These are phyloP conservation scores for Biscutella auriculata DNA, from an alignment of 441 rosid genomes.

Conservation along the genomic window DNA sequence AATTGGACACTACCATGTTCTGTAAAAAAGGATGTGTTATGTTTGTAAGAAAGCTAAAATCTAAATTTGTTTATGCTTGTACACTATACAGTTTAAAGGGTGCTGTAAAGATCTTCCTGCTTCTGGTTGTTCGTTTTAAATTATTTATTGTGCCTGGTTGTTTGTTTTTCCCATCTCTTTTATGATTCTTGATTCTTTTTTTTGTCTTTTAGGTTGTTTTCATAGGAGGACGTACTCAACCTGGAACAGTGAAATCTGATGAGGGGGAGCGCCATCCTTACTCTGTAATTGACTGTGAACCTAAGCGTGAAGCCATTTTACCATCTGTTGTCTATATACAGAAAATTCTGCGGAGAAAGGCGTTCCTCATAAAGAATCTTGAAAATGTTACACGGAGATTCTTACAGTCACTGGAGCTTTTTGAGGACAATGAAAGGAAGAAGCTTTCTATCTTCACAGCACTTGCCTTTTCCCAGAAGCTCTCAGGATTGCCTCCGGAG, in stretches of 20 bases:
- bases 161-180: background rate
- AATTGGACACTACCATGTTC: background rate
- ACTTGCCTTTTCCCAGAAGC: constrained; percentile 93
- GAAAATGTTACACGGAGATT: constrained; percentile 91
- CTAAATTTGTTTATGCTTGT: background rate
- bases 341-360: constrained; percentile 76
- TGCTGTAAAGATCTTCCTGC: background rate
- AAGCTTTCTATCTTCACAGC: constrained; percentile 96
- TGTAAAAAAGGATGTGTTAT: background rate
- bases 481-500: constrained; percentile 94
- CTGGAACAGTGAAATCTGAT: constrained; percentile 94
- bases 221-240: constrained; percentile 96
- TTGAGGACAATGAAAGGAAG: constrained; percentile 95
- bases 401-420: constrained; percentile 92
- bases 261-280: constrained; percentile 93
- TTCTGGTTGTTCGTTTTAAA: background rate
- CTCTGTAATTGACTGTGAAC: constrained; percentile 82
- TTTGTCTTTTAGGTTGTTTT: constrained; percentile 68
- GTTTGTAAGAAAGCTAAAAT: too few relatives aligned
- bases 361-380: constrained; percentile 90
- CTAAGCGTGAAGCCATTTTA: constrained; percentile 64
- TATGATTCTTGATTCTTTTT: background rate
- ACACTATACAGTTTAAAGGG: background rate
- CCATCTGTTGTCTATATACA: constrained; percentile 85
- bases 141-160: background rate